Evolutionary conservation across 2,329 filamentous ascomycete species (phyloP).

Genomic region (Plectosphaerella cucumerina): DNA sequence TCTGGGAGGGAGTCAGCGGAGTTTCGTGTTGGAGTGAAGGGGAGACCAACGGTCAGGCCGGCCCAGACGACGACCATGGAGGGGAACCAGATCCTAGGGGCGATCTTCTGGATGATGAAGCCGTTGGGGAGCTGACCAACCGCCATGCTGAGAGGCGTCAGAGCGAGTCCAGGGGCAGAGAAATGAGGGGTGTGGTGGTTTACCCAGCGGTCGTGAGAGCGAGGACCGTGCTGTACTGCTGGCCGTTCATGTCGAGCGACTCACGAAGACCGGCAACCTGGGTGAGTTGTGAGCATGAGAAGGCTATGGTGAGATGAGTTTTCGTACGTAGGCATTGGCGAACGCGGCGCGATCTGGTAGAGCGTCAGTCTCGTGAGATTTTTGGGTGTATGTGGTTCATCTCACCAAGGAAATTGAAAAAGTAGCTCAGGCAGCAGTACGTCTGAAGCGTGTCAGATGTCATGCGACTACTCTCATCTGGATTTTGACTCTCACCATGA

Average conservation of each 20-base stretch:
- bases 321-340: slow-evolving; percentile 11
- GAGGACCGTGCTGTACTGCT: slow-evolving; percentile 60
- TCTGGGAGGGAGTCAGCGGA: neutral
- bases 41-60: slow-evolving; percentile 29
- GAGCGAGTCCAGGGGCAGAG: rapidly evolving
- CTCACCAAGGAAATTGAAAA: slow-evolving; percentile 33
- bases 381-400: neutral
- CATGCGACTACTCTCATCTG: neutral
- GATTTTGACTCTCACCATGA: slow-evolving; percentile 15
- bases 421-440: slow-evolving; percentile 28
- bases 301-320: neutral
- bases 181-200: too few relatives aligned
- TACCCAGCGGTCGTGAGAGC: slow-evolving; percentile 30
- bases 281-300: neutral
- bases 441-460: slow-evolving; percentile 13
- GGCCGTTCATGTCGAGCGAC: slow-evolving; percentile 48
- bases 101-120: slow-evolving; percentile 42
- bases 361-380: neutral
- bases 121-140: slow-evolving; percentile 41
- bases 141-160: slow-evolving; percentile 3
- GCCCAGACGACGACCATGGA: slow-evolving; percentile 45
- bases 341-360: slow-evolving; percentile 10
- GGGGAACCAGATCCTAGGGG: slow-evolving; percentile 44
- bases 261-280: slow-evolving; percentile 50
- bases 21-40: too few relatives aligned